Evolutionary conservation across 163 green algal genomes (phyloP).

Genomic region (Chloroidium sp.): DNA sequence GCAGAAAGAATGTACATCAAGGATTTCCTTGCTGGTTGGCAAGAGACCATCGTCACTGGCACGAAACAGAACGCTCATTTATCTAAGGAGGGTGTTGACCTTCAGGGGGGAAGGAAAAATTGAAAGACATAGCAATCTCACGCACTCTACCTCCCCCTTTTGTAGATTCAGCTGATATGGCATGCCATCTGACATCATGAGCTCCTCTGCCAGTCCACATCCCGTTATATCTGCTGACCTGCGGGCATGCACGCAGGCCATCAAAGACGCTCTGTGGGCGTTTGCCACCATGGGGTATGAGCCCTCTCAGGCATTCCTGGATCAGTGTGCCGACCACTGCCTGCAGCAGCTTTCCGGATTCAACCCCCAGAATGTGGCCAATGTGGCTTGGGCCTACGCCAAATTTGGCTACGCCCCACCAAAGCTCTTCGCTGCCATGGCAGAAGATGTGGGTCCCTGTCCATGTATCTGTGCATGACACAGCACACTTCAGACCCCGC

Average conservation of each 20-base stretch:
- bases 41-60: too few relatives aligned
- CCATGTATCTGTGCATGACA: background rate
- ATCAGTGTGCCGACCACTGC: constrained; percentile 11
- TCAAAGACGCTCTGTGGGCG: constrained; percentile 21
- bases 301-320: constrained; percentile 11
- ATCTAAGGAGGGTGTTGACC: too few relatives aligned
- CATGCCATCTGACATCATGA: too few relatives aligned
- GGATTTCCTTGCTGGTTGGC: too few relatives aligned
- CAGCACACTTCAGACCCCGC: background rate
- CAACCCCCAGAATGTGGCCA: constrained; percentile 13
- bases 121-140: too few relatives aligned
- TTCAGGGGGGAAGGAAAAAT: too few relatives aligned
- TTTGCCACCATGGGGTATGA: constrained; percentile 19
- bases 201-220: too few relatives aligned
- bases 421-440: too few relatives aligned
- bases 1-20: too few relatives aligned
- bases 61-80: too few relatives aligned
- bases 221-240: background rate
- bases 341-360: constrained; percentile 4
- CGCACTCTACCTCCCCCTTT: too few relatives aligned
- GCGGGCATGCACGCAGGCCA: constrained; percentile 8
- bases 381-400: constrained; percentile 5
- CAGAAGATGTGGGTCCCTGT: background rate
- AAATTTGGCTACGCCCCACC: background rate
- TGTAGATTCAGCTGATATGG: too few relatives aligned